Percentiles rank a stretch among this genome's conserved stretches.
Evolutionary conservation across 305 asterid species (phyloP).

Genomic region (Fraxinus sp.): DNA sequence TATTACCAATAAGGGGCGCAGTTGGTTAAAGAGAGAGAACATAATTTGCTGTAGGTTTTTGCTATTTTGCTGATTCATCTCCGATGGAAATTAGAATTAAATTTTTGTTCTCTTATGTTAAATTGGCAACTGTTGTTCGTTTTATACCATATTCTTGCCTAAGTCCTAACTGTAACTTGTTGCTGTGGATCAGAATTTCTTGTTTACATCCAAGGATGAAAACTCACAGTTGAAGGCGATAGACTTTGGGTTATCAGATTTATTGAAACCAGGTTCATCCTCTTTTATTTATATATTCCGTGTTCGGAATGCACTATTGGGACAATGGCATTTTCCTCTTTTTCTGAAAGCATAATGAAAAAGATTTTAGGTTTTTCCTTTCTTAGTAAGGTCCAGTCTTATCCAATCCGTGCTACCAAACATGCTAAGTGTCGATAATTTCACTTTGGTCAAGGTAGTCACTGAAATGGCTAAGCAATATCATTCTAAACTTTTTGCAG

Average conservation of each 20-base stretch:
- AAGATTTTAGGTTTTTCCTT: neutral
- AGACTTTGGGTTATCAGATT: slow-evolving; percentile 83
- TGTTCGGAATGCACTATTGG: neutral
- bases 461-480: neutral
- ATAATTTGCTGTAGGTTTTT: neutral
- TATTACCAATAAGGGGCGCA: neutral
- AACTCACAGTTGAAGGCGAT: slow-evolving; percentile 68
- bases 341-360: neutral
- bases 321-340: neutral
- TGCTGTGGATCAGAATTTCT: slow-evolving; percentile 62
- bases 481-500: slow-evolving; percentile 37
- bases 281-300: neutral
- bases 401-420: neutral
- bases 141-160: slow-evolving; percentile 5
- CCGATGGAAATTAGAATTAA: neutral
- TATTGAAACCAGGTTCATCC: slow-evolving; percentile 71
- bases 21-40: neutral
- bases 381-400: neutral
- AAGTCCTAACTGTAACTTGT: slow-evolving; percentile 31
- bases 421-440: neutral
- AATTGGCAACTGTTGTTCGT: slow-evolving; percentile 11
- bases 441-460: slow-evolving; percentile 1
- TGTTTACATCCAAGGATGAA: slow-evolving; percentile 69
- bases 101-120: neutral
- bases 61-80: neutral